Conservation (phyloP, 2,329 filamentous ascomycete genomes). For the Claviceps purpurea region DNA sequence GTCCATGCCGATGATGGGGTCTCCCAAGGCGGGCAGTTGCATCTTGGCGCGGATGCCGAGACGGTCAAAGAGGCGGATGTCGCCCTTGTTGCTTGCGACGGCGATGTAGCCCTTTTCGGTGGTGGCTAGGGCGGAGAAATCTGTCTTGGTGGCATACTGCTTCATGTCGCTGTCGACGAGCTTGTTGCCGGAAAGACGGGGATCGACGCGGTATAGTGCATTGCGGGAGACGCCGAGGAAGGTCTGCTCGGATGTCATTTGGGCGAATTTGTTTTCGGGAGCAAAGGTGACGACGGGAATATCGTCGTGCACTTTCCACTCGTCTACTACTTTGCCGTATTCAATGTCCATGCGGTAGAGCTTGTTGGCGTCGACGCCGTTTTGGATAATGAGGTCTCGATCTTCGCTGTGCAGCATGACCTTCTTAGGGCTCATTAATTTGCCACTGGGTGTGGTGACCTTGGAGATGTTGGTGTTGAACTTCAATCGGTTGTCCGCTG, state of each 20-base stretch:
- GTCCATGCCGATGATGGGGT: conserved; percentile 88
- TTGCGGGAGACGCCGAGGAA: conserved; percentile 91
- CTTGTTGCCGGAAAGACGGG: conserved; percentile 79
- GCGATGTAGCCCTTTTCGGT: conserved; percentile 96
- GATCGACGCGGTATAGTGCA: conserved; percentile 85
- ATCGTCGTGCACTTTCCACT: conserved; percentile 97
- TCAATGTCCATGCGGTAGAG: conserved; percentile 96
- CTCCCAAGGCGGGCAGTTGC: conserved; percentile 85
- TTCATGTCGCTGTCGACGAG: conserved; percentile 87
- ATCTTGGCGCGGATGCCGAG: conserved; percentile 97
- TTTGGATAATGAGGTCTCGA: conserved; percentile 79
- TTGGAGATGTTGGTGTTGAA: conserved; percentile 97
- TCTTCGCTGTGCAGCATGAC: conserved; percentile 93
- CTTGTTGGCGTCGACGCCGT: conserved; percentile 70
- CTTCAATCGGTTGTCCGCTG: conserved; percentile 78
- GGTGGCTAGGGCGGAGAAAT: conserved; percentile 86
- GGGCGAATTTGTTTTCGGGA: conserved; percentile 93
- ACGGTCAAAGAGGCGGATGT: conserved; percentile 91
- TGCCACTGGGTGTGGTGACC: conserved; percentile 76
- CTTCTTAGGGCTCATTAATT: conserved; percentile 86
- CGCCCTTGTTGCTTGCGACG: conserved; percentile 93
- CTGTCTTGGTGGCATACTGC: conserved; percentile 93
- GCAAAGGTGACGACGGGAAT: conserved; percentile 87
- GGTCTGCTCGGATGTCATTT: conserved; percentile 90
- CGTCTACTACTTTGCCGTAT: conserved; percentile 93